Evolutionary conservation across 768 basidiomycete species (phyloP).

Genomic region (Tylopilus intermedius): DNA sequence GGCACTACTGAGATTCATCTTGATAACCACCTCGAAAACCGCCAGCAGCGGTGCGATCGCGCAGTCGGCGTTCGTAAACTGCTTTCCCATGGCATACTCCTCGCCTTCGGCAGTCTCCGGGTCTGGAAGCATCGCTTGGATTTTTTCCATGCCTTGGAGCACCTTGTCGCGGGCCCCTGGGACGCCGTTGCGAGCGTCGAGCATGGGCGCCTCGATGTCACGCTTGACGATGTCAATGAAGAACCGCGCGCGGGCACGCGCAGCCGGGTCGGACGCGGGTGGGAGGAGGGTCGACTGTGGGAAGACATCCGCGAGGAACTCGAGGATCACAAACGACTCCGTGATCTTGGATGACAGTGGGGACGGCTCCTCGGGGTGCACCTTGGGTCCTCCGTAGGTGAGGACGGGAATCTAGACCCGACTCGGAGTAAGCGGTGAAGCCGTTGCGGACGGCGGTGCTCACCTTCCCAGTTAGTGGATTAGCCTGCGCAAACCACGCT

Average conservation of each 20-base stretch:
- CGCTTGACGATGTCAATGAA: conserved; percentile 48
- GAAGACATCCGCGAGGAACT: conserved; percentile 60
- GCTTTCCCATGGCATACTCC: conserved; percentile 32
- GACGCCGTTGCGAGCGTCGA: conserved; percentile 27
- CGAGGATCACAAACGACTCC: conserved; percentile 59
- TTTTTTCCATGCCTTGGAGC: background rate
- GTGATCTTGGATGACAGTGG: conserved; percentile 55
- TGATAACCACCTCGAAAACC: conserved; percentile 36
- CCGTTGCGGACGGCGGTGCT: background rate
- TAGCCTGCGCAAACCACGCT: conserved; percentile 61
- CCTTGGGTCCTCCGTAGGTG: conserved; percentile 53
- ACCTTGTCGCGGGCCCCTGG: background rate
- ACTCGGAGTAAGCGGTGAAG: too few relatives aligned
- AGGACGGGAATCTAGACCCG: conserved; percentile 48
- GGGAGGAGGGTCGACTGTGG: conserved; percentile 46
- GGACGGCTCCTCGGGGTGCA: conserved; percentile 51
- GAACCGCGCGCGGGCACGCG: conserved; percentile 54
- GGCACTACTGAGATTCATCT: conserved; percentile 42
- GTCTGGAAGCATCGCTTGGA: conserved; percentile 8
- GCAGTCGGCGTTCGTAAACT: conserved; percentile 59
- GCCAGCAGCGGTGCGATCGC: conserved; percentile 54
- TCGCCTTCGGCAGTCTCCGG: conserved; percentile 41
- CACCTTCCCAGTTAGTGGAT: conserved; percentile 57
- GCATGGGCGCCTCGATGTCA: conserved; percentile 36
- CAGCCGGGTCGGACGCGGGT: conserved; percentile 39